These are phyloP conservation scores for Pseudonitzschia pungens DNA, from an alignment of 108 stramenopile species.

Conservation along the genomic window DNA sequence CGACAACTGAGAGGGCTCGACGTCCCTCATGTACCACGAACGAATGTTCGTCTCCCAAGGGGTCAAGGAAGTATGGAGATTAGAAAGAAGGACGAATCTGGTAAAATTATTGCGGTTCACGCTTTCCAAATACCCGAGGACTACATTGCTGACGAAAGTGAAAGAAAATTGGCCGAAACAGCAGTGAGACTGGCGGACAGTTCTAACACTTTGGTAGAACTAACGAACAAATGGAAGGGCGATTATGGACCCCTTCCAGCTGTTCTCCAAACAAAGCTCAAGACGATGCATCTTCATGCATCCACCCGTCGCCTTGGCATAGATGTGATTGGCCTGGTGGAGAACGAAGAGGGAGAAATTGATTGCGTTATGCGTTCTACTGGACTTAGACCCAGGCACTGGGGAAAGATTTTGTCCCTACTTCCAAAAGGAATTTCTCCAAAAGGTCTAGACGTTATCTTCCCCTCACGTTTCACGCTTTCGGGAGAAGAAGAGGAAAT, in stretches of 20 bases:
- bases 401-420: constrained; percentile 64
- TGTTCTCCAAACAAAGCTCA: constrained; percentile 63
- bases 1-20: constrained; percentile 81
- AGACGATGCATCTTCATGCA: constrained; percentile 82
- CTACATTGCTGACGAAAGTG: constrained; percentile 61
- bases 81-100: constrained; percentile 27
- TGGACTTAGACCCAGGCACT: constrained; percentile 81
- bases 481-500: constrained; percentile 63
- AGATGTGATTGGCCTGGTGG: constrained; percentile 69
- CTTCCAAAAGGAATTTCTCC: constrained; percentile 58
- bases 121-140: constrained; percentile 62
- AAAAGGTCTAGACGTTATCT: constrained; percentile 72
- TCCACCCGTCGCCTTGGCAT: constrained; percentile 81
- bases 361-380: constrained; percentile 83
- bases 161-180: constrained; percentile 56
- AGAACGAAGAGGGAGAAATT: constrained; percentile 32
- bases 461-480: constrained; percentile 64
- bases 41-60: constrained; percentile 68
- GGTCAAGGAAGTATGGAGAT: constrained; percentile 69
- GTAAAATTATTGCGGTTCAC: constrained; percentile 14
- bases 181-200: constrained; percentile 79
- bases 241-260: constrained; percentile 73
- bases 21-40: constrained; percentile 72
- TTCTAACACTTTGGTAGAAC: constrained; percentile 61
- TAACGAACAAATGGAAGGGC: constrained; percentile 80